Evolutionary conservation across 2,329 filamentous ascomycete species (phyloP).

Genomic region (Monosporascus sp.): DNA sequence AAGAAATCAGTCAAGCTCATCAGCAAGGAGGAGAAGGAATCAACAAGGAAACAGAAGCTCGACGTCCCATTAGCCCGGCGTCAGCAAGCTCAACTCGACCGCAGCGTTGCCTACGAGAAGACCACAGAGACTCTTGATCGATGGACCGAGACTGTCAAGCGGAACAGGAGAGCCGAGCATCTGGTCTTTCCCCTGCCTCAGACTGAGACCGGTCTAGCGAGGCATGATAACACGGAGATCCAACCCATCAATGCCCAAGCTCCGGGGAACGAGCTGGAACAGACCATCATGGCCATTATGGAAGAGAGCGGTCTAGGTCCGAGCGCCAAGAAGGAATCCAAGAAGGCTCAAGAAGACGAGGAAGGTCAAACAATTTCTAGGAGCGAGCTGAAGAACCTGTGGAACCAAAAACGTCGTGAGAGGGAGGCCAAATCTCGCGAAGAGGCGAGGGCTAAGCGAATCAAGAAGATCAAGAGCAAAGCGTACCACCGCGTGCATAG

Average conservation of each 20-base stretch:
- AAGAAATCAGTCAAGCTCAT: constrained; percentile 77
- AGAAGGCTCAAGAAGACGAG: constrained; percentile 58
- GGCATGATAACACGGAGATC: constrained; percentile 58
- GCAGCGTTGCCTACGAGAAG: constrained; percentile 78
- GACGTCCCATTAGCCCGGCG: constrained; percentile 78
- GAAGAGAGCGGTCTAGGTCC: constrained; percentile 75
- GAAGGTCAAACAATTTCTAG: constrained; percentile 68
- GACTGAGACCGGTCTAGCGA: constrained; percentile 55
- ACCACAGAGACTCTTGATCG: constrained; percentile 85
- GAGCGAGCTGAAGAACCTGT: constrained; percentile 66
- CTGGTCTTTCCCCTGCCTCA: constrained; percentile 80
- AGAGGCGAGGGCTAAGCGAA: constrained; percentile 79
- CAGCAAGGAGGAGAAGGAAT: constrained; percentile 52
- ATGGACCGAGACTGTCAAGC: constrained; percentile 94
- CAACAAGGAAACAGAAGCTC: constrained; percentile 61
- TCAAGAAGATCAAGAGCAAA: constrained; percentile 99
- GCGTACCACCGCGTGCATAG: constrained; percentile 88
- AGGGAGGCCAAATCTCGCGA: constrained; percentile 85
- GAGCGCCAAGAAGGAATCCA: constrained; percentile 48
- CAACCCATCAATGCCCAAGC: constrained; percentile 59
- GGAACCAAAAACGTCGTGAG: constrained; percentile 70
- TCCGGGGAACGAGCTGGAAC: constrained; percentile 75
- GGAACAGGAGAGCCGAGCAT: constrained; percentile 87
- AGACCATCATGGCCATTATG: constrained; percentile 81
- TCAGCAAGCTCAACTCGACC: constrained; percentile 80